phyloP scores from a whole-genome alignment of 805 yeast species.

The Metschnikowia shivogae region DNA sequence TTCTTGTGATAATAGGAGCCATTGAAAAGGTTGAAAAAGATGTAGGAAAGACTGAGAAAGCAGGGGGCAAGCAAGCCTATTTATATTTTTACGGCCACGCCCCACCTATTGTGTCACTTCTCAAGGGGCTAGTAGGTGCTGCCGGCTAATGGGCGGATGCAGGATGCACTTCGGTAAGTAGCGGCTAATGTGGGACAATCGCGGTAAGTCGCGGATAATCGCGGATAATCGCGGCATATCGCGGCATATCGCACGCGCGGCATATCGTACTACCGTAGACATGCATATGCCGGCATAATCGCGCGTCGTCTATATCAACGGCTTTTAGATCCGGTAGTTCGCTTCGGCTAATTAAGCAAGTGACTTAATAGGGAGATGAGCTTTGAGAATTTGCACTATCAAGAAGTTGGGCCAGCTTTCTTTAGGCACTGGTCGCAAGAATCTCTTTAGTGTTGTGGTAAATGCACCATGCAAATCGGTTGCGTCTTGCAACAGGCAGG shows the following conservation, averaged over 20 bases:
- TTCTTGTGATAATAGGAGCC: conserved; percentile 18
- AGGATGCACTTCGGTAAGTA: neutral
- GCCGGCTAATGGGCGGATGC: neutral
- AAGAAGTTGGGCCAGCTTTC: too few relatives aligned
- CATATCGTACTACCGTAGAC: neutral
- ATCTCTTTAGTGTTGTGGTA: neutral
- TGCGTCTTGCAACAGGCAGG: neutral
- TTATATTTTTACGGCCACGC: neutral
- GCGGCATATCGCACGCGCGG: conserved; percentile 5
- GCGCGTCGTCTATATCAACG: neutral
- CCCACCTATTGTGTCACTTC: too few relatives aligned
- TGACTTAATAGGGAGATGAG: too few relatives aligned
- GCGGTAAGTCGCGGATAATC: conserved; percentile 3
- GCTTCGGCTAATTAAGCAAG: too few relatives aligned
- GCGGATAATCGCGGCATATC: conserved; percentile 7
- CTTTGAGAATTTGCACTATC: too few relatives aligned
- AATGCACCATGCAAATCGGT: neutral
- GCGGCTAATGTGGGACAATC: neutral
- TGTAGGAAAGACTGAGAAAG: neutral
- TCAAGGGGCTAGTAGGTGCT: too few relatives aligned
- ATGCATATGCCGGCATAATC: neutral
- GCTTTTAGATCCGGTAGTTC: neutral
- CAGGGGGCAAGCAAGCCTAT: neutral
- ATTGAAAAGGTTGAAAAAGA: neutral
- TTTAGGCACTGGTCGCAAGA: neutral